Conservation (phyloP, 2,329 filamentous ascomycete species). For the Trichoderma arundinaceum region DNA sequence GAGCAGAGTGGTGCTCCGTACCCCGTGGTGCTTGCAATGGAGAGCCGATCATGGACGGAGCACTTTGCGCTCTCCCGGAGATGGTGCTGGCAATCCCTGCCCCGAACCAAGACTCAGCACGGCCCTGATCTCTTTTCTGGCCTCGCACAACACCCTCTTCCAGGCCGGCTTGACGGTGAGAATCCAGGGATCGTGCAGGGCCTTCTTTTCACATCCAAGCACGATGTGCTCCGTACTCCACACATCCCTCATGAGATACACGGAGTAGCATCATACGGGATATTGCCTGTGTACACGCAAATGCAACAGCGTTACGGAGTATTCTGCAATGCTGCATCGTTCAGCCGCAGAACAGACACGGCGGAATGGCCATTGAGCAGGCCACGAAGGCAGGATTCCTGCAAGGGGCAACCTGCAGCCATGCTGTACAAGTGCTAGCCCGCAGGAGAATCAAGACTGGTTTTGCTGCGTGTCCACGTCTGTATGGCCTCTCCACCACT, state of each 20-base stretch:
- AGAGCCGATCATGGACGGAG: too few relatives aligned
- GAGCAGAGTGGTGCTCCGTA: background rate
- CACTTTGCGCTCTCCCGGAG: background rate
- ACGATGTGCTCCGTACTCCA: constrained; percentile 3
- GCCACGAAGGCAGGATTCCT: constrained; percentile 2
- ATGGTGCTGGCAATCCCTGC: constrained; percentile 14
- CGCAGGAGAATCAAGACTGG: background rate
- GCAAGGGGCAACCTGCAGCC: background rate
- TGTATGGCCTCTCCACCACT: constrained; percentile 13
- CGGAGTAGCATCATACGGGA: background rate
- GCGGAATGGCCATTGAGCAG: background rate
- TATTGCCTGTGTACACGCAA: background rate
- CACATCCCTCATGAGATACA: background rate
- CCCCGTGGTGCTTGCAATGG: background rate
- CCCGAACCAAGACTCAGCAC: background rate
- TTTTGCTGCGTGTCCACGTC: constrained; percentile 10
- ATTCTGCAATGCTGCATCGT: background rate
- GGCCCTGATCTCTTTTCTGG: background rate
- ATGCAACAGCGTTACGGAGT: too few relatives aligned
- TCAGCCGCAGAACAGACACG: background rate
- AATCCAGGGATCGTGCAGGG: constrained; percentile 19
- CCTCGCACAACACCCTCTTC: background rate
- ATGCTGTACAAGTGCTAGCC: background rate
- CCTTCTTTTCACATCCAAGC: background rate
- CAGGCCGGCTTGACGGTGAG: constrained; percentile 12